Conservation (phyloP, 306 rosid genomes). For the Albizia julibrissin region DNA sequence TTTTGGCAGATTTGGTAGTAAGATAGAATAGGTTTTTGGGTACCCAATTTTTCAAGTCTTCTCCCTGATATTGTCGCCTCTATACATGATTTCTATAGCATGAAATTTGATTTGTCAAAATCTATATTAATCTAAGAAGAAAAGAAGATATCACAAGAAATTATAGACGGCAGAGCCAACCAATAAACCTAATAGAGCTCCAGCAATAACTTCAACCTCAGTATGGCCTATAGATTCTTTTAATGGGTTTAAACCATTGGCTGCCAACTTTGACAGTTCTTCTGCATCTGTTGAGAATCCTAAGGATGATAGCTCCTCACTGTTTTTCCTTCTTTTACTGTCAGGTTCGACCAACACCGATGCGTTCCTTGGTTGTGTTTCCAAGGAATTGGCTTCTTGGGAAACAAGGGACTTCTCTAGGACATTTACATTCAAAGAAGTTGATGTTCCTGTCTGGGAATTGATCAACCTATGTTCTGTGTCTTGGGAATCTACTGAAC, state of each 20-base stretch:
- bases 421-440: constrained; percentile 35
- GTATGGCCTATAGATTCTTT: constrained; percentile 85
- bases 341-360: constrained; percentile 33
- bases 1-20: no score
- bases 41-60: neutral
- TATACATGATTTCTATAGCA: neutral
- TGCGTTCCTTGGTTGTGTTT: constrained; percentile 40
- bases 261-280: constrained; percentile 38
- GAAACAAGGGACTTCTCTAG: constrained; percentile 41
- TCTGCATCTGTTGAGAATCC: constrained; percentile 38
- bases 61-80: neutral
- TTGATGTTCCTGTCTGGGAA: constrained; percentile 50
- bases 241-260: constrained; percentile 33
- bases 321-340: constrained; percentile 36
- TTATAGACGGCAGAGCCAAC: constrained; percentile 54
- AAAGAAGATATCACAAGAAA: constrained; percentile 20
- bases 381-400: constrained; percentile 41
- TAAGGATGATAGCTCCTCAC: constrained; percentile 25
- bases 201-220: constrained; percentile 79
- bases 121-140: neutral
- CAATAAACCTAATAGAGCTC: constrained; percentile 75
- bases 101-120: neutral
- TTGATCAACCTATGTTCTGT: constrained; percentile 45
- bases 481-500: constrained; percentile 40
- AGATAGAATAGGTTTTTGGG: neutral